phyloP scores from a whole-genome alignment of 768 basidiomycete species.

The Aureoboletus auriporus region DNA sequence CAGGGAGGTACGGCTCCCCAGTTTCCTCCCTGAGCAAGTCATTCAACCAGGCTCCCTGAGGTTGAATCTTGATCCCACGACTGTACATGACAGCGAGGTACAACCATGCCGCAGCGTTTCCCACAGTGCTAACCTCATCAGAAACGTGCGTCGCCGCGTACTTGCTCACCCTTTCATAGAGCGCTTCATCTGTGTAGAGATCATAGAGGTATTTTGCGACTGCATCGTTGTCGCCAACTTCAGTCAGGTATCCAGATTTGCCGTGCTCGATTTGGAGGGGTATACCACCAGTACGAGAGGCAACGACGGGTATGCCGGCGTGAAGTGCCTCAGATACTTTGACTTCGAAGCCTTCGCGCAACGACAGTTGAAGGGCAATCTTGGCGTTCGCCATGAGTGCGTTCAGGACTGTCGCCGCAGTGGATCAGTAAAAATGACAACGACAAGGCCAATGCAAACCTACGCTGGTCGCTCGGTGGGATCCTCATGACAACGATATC shows the following conservation, averaged over 20 bases:
- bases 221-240: slow-evolving; percentile 66
- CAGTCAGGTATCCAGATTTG: slow-evolving; percentile 82
- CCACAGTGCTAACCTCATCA: slow-evolving; percentile 82
- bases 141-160: slow-evolving; percentile 75
- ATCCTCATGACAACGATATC: slow-evolving; percentile 76
- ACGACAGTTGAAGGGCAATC: slow-evolving; percentile 87
- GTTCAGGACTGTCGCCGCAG: slow-evolving; percentile 59
- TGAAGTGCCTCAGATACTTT: slow-evolving; percentile 96
- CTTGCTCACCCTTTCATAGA: slow-evolving; percentile 60
- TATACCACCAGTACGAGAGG: slow-evolving; percentile 85
- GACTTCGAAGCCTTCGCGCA: slow-evolving; percentile 95
- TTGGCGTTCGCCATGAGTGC: slow-evolving; percentile 85
- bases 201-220: slow-evolving; percentile 77
- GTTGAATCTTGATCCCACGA: slow-evolving; percentile 73
- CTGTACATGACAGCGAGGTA: slow-evolving; percentile 77
- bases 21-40: slow-evolving; percentile 76
- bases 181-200: slow-evolving; percentile 67
- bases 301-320: slow-evolving; percentile 83
- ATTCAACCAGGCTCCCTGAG: slow-evolving; percentile 82
- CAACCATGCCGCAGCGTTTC: slow-evolving; percentile 65
- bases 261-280: slow-evolving; percentile 88
- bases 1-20: slow-evolving; percentile 59
- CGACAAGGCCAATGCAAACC: slow-evolving; percentile 22
- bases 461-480: slow-evolving; percentile 83
- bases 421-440: slow-evolving; percentile 2